Evolutionary conservation across 2,329 filamentous ascomycete species (phyloP).

Genomic region (Alternaria sp.): DNA sequence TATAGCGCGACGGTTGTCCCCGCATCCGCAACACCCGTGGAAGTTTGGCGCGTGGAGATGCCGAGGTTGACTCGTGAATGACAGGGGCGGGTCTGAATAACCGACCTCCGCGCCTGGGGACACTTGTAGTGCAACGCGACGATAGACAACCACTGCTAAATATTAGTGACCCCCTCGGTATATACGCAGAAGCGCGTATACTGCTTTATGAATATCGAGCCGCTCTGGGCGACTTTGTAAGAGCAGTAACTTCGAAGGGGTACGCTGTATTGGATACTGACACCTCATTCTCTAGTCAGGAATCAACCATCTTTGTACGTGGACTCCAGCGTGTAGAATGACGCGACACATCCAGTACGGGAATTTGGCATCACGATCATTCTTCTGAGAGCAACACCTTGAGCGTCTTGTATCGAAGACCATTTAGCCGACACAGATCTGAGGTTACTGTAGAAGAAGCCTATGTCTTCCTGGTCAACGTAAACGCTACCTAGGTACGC

Average conservation of each 20-base stretch:
- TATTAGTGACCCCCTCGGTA: background rate
- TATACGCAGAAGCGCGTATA: background rate
- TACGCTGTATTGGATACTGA: too few species aligned
- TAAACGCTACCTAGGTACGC: background rate
- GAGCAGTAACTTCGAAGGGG: too few species aligned
- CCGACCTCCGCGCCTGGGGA: conserved; percentile 13
- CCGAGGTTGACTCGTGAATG: conserved; percentile 31
- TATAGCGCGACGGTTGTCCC: conserved; percentile 16
- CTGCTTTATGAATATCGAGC: background rate
- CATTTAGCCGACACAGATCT: background rate
- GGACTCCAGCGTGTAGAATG: background rate
- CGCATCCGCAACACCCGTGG: conserved; percentile 18
- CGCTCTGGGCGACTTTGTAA: too few species aligned
- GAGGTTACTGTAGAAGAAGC: background rate
- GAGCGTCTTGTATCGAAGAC: too few species aligned
- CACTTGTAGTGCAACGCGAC: too few species aligned
- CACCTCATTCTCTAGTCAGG: background rate
- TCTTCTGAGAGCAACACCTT: too few species aligned
- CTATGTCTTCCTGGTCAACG: background rate
- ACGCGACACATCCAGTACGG: too few species aligned
- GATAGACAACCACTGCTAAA: background rate
- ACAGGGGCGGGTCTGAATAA: conserved; percentile 25
- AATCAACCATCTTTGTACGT: background rate
- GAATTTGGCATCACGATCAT: too few species aligned
- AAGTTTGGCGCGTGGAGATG: conserved; percentile 22